Base-by-base conservation (phyloP, 2,329 filamentous ascomycete species). In the Diaporthe caulivora region DNA sequence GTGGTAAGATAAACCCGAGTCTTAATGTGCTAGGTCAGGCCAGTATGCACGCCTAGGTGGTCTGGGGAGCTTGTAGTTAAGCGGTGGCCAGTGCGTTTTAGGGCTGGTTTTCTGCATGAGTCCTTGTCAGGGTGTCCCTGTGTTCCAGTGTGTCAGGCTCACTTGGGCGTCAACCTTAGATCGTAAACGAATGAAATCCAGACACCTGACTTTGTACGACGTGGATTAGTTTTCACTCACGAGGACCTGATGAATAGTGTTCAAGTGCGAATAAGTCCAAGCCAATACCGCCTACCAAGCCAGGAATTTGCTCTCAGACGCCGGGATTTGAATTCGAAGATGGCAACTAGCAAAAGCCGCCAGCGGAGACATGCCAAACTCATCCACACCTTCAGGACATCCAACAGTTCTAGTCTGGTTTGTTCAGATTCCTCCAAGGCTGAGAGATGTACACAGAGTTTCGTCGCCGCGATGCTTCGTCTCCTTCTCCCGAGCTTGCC, bases 71-170 rank as follows among this genome's bases (percentile, higher is more conserved):
- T n/a, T 47, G 40, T 17, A 60, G 40, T 71, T 71, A 74, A 71
- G 72, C 67, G 54, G 68, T 71, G 72, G 72, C 60, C 72, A 60
- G 72, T 74, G 72, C 72, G 49, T 53, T 37, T 53, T 51, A 37
- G 64, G 47, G 49, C 37, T 47, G 42, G 7, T 26, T 18, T 53
- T 15, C 6, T 29, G 11, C 9, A 49, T 29, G 26, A 44, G 29
- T 26, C 37, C 44, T 57, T 57, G 53, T 26, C 67, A 58, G 40
- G 53, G 53, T 24, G 26, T 21, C 67, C 40, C 53, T 70, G 53
- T 24, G 26, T 8, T 21, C 5, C 47, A 37, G 47, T 11, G 44
- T 67, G n/a, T 2, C 62, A 53, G n/a, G 29, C 62, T 24, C 31
- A 67, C n/a, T 8, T 26, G 9, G 31, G 47, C 15, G 17, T 53